Evolutionary conservation across 2,329 filamentous ascomycete species (phyloP).

Genomic region (Fusarium bactridioides): DNA sequence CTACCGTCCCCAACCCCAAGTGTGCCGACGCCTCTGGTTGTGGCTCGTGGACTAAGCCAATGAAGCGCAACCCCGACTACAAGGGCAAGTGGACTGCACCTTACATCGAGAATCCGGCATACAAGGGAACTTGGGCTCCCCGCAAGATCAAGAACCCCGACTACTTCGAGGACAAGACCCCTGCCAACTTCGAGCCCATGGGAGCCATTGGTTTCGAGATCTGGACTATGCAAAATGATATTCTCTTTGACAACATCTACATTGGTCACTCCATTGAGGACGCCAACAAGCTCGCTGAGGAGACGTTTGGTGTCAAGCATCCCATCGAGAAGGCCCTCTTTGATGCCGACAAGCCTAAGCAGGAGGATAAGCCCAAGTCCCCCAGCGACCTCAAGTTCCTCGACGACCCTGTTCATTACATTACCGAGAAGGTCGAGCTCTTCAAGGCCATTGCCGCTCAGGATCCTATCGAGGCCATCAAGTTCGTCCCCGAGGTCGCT

Average conservation of each 20-base stretch:
- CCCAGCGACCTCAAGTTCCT: conserved; percentile 84
- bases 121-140: conserved; percentile 96
- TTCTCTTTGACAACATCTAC: conserved; percentile 99
- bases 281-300: conserved; percentile 84
- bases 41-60: conserved; percentile 88
- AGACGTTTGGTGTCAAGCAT: conserved; percentile 91
- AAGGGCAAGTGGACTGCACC: conserved; percentile 99
- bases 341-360: conserved; percentile 81
- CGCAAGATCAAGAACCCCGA: conserved; percentile 96
- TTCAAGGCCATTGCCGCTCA: conserved; percentile 85
- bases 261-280: conserved; percentile 96
- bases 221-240: conserved; percentile 99
- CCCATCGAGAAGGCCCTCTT: conserved; percentile 82
- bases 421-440: conserved; percentile 92
- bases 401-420: conserved; percentile 86
- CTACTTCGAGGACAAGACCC: conserved; percentile 97
- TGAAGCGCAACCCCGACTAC: conserved; percentile 94
- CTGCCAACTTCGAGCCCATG: conserved; percentile 96
- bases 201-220: conserved; percentile 99
- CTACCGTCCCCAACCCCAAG: conserved; percentile 93
- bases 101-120: conserved; percentile 94
- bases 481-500: conserved; percentile 91
- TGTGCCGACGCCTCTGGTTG: conserved; percentile 93
- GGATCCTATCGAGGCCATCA: conserved; percentile 83
- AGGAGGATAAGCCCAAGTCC: conserved; percentile 68